Conservation (phyloP, 306 rosid genomes). For the Phaseolus lunatus region DNA sequence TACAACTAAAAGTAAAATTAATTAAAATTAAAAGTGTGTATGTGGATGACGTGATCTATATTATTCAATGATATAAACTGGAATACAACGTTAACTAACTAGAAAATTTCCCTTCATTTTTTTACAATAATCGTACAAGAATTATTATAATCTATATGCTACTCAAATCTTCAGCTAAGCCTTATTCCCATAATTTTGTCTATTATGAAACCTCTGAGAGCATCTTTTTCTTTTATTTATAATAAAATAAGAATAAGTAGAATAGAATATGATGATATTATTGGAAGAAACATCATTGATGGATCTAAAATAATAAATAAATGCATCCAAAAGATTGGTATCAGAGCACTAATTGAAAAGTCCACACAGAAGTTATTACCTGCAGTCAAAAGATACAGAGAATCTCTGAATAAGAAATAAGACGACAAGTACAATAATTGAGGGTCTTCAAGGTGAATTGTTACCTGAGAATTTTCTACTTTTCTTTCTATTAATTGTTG, state of each 20-base stretch:
- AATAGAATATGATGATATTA: background rate
- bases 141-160: too few relatives aligned
- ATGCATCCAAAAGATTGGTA: background rate
- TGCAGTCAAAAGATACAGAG: constrained; percentile 19
- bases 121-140: too few relatives aligned
- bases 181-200: background rate
- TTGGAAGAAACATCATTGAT: background rate
- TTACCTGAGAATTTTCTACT: background rate
- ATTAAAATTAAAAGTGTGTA: background rate
- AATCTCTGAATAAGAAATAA: background rate
- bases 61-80: background rate
- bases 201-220: background rate
- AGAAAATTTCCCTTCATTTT: background rate
- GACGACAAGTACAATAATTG: constrained; percentile 3
- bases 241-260: background rate
- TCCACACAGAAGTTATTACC: background rate
- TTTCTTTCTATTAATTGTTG: background rate
- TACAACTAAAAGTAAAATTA: too few relatives aligned
- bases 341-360: background rate
- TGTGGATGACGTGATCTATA: background rate
- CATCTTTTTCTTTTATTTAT: background rate
- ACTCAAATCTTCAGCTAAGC: too few relatives aligned
- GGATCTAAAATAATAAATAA: background rate
- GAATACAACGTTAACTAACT: background rate
- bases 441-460: background rate